Conservation (phyloP, 345 rosid genomes). For the Isatis tinctoria region DNA sequence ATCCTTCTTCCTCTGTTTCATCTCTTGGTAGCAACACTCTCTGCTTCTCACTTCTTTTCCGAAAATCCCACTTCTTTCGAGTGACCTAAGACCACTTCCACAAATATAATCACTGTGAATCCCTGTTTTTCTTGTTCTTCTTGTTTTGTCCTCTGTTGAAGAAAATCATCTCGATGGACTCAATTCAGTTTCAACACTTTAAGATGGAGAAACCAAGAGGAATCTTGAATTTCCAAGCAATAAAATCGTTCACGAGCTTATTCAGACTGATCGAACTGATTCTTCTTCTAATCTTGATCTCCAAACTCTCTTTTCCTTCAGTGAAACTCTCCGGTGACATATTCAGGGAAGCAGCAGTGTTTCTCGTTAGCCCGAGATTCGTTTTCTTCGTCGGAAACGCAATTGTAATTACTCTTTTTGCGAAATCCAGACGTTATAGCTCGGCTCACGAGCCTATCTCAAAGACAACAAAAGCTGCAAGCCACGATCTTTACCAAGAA, state of each 20-base stretch:
- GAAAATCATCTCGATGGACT: slow-evolving; percentile 44
- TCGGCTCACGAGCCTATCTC: slow-evolving; percentile 35
- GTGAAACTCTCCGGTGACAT: slow-evolving; percentile 55
- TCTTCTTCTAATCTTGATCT: slow-evolving; percentile 47
- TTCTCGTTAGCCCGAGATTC: slow-evolving; percentile 61
- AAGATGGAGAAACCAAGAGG: slow-evolving; percentile 55
- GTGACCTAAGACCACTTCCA: slow-evolving; percentile 16
- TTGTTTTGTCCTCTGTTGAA: neutral
- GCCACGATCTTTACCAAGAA: slow-evolving; percentile 43
- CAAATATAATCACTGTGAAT: neutral
- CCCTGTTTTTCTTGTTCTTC: neutral
- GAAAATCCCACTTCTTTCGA: slow-evolving; percentile 30
- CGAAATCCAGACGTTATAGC: slow-evolving; percentile 53
- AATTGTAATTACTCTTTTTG: slow-evolving; percentile 68
- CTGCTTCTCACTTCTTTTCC: slow-evolving; percentile 20
- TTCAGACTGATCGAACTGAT: slow-evolving; percentile 59
- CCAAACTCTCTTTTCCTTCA: slow-evolving; percentile 51
- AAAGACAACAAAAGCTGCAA: slow-evolving; percentile 25
- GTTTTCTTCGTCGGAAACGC: slow-evolving; percentile 76
- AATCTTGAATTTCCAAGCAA: slow-evolving; percentile 38
- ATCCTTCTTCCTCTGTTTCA: slow-evolving; percentile 24
- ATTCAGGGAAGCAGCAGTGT: slow-evolving; percentile 45
- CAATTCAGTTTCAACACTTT: slow-evolving; percentile 43
- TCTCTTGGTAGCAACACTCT: slow-evolving; percentile 29
- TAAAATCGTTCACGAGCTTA: slow-evolving; percentile 45